These are phyloP conservation scores for Triadica sebifera DNA, from an alignment of 345 rosid species.

Conservation along the genomic window DNA sequence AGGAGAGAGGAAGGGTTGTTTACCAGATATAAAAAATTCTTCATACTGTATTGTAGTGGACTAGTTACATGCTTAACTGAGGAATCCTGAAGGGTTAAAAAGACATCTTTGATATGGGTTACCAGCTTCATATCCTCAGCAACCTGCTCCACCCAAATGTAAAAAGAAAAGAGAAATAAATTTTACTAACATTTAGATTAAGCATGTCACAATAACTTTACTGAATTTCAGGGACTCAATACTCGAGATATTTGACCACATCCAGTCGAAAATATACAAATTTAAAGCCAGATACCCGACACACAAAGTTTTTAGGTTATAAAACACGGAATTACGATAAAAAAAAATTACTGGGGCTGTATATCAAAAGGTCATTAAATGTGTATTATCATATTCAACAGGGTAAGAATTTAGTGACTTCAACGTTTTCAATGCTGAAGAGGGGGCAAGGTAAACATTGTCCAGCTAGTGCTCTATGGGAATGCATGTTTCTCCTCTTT, in stretches of 20 bases:
- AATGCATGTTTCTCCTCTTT: not conserved
- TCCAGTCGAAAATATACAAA: not conserved
- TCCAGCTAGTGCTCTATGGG: no score
- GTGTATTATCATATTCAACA: not conserved
- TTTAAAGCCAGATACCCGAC: not conserved
- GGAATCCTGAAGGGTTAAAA: constrained; percentile 56
- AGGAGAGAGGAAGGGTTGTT: constrained; percentile 21
- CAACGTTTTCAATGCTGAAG: not conserved
- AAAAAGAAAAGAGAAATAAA: not conserved
- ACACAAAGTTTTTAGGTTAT: not conserved
- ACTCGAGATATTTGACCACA: not conserved
- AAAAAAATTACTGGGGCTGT: not conserved
- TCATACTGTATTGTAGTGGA: constrained; percentile 41
- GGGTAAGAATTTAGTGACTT: not conserved
- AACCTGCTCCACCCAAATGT: constrained; percentile 53
- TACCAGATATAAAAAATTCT: constrained; percentile 51
- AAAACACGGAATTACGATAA: not conserved
- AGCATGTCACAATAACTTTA: not conserved
- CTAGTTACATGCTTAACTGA: constrained; percentile 39
- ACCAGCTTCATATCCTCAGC: constrained; percentile 65
- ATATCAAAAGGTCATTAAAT: not conserved
- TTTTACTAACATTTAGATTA: not conserved
- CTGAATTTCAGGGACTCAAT: not conserved
- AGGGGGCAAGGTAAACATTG: not conserved
- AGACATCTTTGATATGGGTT: constrained; percentile 56